Evolutionary conservation across 441 rosid genomes (phyloP), one percentile per base, ranked within the genome.

Genomic region (Corymbia citriodora): DNA sequence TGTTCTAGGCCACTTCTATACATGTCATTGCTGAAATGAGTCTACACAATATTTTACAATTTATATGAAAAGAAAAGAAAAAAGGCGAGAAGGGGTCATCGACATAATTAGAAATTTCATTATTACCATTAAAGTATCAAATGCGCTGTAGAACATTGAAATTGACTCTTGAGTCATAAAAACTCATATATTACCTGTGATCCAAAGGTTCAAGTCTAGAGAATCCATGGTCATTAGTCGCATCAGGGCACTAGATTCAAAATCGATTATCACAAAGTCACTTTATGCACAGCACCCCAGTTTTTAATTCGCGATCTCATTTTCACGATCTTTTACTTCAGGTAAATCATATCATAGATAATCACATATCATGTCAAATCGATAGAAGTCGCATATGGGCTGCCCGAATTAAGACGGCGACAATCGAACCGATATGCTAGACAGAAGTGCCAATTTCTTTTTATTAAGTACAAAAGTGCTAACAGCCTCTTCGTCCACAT

Each of bases 251-350:
- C 45, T 2, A 33, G 79, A 68, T 17, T 68, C 79, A 17, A 31
- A 17, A 68, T 1, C 23, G 23, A 68, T 31, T 45, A 7, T 17
- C 45, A 31, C 2, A 31, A 16, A 65, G 31, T 40, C 1, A 1
- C 0, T 0, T 29, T 29, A n/a, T 29, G 36, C 33, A 29, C 3
- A 0, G 33, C 10, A 1, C 65, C 36, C 10, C 13, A 1, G 18
- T 65, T 8, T n/a, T 65, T 0, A 65, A n/a, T 36, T 29, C 1
- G 14, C 3, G 19, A 65, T 7, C 70, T n/a, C 33, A 7, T 40
- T 40, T 40, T 4, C 45, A 40, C 45, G 45, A 9, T 9, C 23
- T 17, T 70, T 70, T 12, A 65, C 3, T 4, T 29, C 2, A 4
- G 29, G 17, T 33, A 0, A 3, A 16, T 5, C 33, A 31, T 16